Percentiles rank a stretch among this genome's conserved stretches.
Conservation (phyloP, 345 rosid genomes). For the Syzygium grande region DNA sequence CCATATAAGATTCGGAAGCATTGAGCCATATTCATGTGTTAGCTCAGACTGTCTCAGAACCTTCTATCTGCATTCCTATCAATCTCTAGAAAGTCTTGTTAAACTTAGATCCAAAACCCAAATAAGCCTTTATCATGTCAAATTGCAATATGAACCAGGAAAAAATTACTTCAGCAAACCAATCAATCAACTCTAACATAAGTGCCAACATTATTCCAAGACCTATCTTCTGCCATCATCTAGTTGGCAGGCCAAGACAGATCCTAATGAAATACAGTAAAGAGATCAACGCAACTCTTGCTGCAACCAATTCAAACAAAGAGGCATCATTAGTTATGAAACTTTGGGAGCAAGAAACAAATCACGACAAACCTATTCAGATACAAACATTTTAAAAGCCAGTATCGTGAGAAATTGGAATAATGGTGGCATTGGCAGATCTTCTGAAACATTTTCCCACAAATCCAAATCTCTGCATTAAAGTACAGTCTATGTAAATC, state of each 20-base stretch:
- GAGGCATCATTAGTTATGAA: background rate
- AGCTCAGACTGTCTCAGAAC: background rate
- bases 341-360: background rate
- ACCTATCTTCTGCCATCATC: background rate
- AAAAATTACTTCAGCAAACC: background rate
- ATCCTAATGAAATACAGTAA: background rate
- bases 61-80: background rate
- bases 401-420: constrained; percentile 82
- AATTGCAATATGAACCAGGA: background rate
- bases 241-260: background rate
- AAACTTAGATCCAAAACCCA: background rate
- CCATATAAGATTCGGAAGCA: background rate
- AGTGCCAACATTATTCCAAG: background rate
- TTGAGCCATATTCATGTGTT: background rate
- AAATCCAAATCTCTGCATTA: constrained; percentile 3
- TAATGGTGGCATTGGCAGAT: constrained; percentile 87
- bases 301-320: background rate
- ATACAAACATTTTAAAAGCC: constrained; percentile 72
- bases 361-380: constrained; percentile 51
- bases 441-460: constrained; percentile 68
- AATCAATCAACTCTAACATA: background rate
- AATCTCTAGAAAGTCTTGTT: background rate
- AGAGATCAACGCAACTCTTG: background rate
- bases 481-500: background rate
- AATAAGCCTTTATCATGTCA: background rate